Evolutionary conservation across 2,329 filamentous ascomycete genomes (phyloP), one percentile per base, ranked within the genome.

Genomic region (Ceratocystiopsis sp.): DNA sequence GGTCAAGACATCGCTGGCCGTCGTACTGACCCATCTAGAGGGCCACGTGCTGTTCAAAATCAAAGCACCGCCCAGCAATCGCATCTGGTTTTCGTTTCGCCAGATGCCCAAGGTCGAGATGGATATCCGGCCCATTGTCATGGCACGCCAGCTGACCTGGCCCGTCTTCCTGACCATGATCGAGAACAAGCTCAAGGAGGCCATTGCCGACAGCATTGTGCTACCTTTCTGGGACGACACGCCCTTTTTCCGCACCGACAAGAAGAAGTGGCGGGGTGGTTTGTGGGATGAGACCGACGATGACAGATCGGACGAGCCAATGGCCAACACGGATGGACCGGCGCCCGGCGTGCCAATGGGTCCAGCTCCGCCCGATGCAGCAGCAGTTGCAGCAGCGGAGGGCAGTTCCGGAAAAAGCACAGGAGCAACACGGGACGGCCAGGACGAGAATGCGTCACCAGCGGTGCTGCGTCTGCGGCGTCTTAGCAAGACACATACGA

Each of bases 151-250:
- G 57, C 94, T 98, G 50, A 96, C 91, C 0, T 96, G 94, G 59
- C 84, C 80, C 2, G 73, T 94, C 46, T 91, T 98, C 44, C 69
- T 96, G 13, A 77, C 86, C 41, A 84, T 93, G 48, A 96, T 98
- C 46, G 91, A 98, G 60, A 93, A 83, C 55, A 74, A 86, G 41
- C 95, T 98, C 57, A 83, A 93, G 54, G 87, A 95, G 59, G 86
- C 95, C 10, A 71, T 98, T 47, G 84, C 82, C 11, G 91, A 98
- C 61, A 94, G 86, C 1, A 60, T 96, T 17, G 91, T 98, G 2
- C 67, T 80, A 44, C 91, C 91, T 0, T 93, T 93, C 56, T 98
- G 91, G 89, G 91, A 98, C 50, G 91, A 98, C 57, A 72, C 85
- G 19, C 86, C 91, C 0, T 96, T 98, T 59, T 80, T 85, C 56